Evolutionary conservation across 306 rosid species (phyloP), one percentile per base, ranked within the genome.

Genomic region (Medicago arabica): DNA sequence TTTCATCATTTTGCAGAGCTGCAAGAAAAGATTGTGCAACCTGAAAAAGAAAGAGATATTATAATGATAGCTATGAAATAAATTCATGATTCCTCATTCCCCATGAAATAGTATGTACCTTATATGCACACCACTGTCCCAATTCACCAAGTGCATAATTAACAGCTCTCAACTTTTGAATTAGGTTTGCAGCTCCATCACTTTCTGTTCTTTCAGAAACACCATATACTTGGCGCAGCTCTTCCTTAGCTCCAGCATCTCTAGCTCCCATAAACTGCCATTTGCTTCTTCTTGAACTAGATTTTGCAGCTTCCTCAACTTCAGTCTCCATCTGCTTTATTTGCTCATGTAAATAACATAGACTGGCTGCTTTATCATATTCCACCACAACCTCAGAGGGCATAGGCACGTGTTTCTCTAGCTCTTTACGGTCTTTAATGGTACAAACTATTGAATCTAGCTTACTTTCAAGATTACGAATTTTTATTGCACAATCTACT

Each of bases 231-330:
- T 95, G 99, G 21, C 97, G 93, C 76, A 95, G 85, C 86, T 90
- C 97, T 83, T 90, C 99, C 84, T 87, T 95, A 67, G 97, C 92
- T 79, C 99, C 99, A 65, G 99, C 99, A 86, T 92, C 99, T 88
- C 99, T 95, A 64, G 99, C 99, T 77, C 99, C 99, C 99, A 95
- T 95, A 69, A 92, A 93, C 80, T 95, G 99, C 99, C 99, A 95
- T 89, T 95, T 95, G 82, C 99, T 95, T 89, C 87, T 89, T 83
- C 97, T 90, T 73, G 96, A 92, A 79, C 99, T 95, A 21, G 85
- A 86, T 80, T 95, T 92, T 67, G 99, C 97, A 78, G 99, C 97
- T 64, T 92, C 97, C 87, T 95, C 99, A 73, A 95, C 99, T 88
- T 95, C 99, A 70, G 73, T 69, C 82, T 95, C 99, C 95, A 95